These are phyloP conservation scores for Larix sibirica DNA, from an alignment of 83 land plant species.

Conservation along the genomic window DNA sequence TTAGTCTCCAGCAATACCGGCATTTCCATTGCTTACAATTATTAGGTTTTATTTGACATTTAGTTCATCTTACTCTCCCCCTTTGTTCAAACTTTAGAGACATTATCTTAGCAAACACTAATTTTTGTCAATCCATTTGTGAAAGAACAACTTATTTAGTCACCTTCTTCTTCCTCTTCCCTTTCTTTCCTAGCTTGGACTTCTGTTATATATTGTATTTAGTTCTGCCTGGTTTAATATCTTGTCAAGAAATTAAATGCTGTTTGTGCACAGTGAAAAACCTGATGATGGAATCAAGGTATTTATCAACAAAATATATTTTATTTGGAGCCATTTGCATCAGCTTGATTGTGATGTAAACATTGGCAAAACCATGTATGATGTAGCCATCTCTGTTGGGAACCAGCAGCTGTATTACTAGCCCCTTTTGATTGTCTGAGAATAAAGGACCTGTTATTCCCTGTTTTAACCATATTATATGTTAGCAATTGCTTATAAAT, in stretches of 20 bases:
- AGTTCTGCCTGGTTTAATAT: neutral
- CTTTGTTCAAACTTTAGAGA: no score
- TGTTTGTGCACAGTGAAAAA: neutral
- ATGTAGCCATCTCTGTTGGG: neutral
- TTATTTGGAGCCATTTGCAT: neutral
- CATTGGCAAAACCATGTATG: neutral
- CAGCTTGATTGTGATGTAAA: slow-evolving; percentile 1
- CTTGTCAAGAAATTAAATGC: neutral
- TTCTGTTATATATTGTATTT: neutral
- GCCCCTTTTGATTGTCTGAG: neutral
- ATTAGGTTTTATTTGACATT: no score
- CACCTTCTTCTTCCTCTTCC: no score
- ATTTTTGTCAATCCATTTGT: no score
- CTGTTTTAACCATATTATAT: neutral
- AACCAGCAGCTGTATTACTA: neutral
- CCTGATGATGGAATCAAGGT: neutral
- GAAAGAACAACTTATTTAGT: no score
- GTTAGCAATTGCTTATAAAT: neutral
- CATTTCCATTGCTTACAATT: no score
- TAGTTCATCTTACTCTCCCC: no score
- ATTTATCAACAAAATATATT: neutral
- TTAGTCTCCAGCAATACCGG: no score
- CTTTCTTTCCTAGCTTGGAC: no score
- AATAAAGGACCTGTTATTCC: neutral
- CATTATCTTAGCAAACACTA: no score